These are phyloP conservation scores for Lobosporangium transversale DNA, from an alignment of 192 early-diverging fungal species.

Conservation along the genomic window DNA sequence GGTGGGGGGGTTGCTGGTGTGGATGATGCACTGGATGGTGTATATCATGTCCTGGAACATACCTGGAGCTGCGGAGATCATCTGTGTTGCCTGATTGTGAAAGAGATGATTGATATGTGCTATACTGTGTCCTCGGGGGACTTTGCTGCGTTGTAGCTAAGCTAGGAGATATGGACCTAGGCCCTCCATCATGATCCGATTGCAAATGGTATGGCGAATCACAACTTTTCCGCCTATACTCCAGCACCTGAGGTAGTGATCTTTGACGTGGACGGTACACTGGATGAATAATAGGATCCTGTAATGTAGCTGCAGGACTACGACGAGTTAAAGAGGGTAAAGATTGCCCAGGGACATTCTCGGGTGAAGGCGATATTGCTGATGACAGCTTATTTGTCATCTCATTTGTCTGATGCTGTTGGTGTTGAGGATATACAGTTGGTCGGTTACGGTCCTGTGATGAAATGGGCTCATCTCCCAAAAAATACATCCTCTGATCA, in stretches of 20 bases:
- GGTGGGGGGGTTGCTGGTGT: background rate
- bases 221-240: background rate
- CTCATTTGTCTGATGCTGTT: background rate
- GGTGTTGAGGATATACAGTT: background rate
- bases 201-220: background rate
- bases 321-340: conserved; percentile 5
- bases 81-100: background rate
- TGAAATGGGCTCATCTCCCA: conserved; percentile 8
- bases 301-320: conserved; percentile 7
- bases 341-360: background rate
- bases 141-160: background rate
- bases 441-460: conserved; percentile 1
- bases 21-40: conserved; percentile 17
- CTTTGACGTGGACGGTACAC: conserved; percentile 29
- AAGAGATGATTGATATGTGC: no score
- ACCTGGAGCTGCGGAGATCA: background rate
- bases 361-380: no score
- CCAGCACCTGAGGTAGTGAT: conserved; percentile 35
- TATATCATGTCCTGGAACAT: conserved; percentile 32
- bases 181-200: background rate
- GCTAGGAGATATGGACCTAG: conserved; percentile 1
- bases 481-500: conserved; percentile 1
- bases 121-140: background rate
- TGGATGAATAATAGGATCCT: conserved; percentile 3
- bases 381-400: background rate